Evolutionary conservation across 2,329 filamentous ascomycete species (phyloP).

Genomic region (Fusarium begoniae): DNA sequence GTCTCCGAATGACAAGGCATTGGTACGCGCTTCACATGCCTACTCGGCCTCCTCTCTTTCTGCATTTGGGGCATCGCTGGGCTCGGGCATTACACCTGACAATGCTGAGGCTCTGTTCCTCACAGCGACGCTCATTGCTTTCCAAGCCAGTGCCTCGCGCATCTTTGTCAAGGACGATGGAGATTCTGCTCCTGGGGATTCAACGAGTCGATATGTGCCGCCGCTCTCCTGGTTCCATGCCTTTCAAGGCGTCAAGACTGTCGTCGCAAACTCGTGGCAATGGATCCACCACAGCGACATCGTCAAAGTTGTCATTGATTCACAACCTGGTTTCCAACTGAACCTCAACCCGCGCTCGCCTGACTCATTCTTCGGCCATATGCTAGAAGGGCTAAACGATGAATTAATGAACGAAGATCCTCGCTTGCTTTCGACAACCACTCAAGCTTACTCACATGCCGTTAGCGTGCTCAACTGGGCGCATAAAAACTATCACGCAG

Average conservation of each 20-base stretch:
- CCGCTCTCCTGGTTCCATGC: constrained; percentile 73
- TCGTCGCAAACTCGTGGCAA: constrained; percentile 71
- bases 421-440: constrained; percentile 45
- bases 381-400: constrained; percentile 66
- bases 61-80: constrained; percentile 66
- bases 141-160: constrained; percentile 71
- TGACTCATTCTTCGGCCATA: constrained; percentile 67
- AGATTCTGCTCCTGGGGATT: constrained; percentile 49
- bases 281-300: constrained; percentile 67
- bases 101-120: constrained; percentile 72
- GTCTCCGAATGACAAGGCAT: constrained; percentile 64
- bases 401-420: constrained; percentile 56
- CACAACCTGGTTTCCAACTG: constrained; percentile 69
- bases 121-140: constrained; percentile 70
- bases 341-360: constrained; percentile 62
- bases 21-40: constrained; percentile 70
- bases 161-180: constrained; percentile 68
- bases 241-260: constrained; percentile 72
- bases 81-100: constrained; percentile 63
- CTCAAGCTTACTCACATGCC: constrained; percentile 69
- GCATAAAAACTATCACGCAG: constrained; percentile 67
- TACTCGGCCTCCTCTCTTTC: constrained; percentile 72
- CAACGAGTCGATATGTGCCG: constrained; percentile 61
- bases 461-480: constrained; percentile 75
- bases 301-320: constrained; percentile 70